These are phyloP conservation scores for Aspergillus sp. DNA, from an alignment of 2,329 filamentous ascomycete species.

Conservation along the genomic window DNA sequence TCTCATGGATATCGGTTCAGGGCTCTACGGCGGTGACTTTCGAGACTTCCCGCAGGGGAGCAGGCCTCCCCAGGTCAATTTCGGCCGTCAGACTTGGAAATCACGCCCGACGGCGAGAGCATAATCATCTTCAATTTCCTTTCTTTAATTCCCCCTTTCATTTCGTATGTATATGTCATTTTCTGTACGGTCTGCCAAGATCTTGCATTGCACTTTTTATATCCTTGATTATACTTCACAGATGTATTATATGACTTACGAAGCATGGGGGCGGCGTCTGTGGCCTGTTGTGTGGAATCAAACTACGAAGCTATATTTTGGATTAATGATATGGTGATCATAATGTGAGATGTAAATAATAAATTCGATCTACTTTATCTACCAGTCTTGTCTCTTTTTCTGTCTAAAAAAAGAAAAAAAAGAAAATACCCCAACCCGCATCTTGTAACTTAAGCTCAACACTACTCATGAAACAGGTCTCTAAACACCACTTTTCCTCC, in stretches of 20 bases:
- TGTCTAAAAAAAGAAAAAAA: neutral
- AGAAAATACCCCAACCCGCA: neutral
- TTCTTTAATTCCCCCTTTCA: conserved; percentile 7
- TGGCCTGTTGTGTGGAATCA: neutral
- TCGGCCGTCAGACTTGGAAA: conserved; percentile 37
- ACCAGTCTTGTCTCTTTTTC: neutral
- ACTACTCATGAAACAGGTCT: neutral
- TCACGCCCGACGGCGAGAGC: conserved; percentile 31
- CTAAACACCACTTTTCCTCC: conserved; percentile 21
- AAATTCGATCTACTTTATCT: neutral
- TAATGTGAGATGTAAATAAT: neutral
- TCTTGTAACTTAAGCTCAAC: neutral
- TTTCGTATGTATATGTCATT: conserved; percentile 17
- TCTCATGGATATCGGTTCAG: conserved; percentile 45
- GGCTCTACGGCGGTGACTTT: conserved; percentile 35
- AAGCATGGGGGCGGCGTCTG: conserved; percentile 36
- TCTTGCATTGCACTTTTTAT: neutral
- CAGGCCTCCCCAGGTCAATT: conserved; percentile 32
- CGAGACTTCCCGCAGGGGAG: conserved; percentile 25
- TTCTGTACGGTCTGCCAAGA: conserved; percentile 4
- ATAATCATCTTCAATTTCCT: conserved; percentile 10
- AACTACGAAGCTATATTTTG: neutral
- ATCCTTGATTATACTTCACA: conserved; percentile 12
- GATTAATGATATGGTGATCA: neutral
- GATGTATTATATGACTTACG: conserved; percentile 26